phyloP scores from a whole-genome alignment of 2,329 filamentous ascomycete genomes.

The Periconia sp. region DNA sequence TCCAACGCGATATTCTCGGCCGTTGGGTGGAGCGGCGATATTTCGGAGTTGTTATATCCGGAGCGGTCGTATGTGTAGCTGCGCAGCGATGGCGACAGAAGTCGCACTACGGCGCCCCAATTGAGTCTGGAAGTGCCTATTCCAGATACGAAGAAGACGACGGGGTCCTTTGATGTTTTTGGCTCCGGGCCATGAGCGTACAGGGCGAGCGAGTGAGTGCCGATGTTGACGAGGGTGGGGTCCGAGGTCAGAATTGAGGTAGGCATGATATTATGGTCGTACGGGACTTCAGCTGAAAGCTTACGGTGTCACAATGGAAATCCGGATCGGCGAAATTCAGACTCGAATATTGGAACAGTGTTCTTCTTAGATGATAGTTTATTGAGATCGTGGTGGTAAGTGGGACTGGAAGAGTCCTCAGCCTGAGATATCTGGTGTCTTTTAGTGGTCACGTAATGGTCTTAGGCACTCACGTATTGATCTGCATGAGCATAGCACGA shows the following conservation, averaged over 20 bases:
- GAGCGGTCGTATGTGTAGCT: constrained; percentile 24
- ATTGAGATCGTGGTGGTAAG: too few relatives aligned
- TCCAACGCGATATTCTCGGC: constrained; percentile 18
- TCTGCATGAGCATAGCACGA: too few relatives aligned
- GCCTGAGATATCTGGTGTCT: too few relatives aligned
- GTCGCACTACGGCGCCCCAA: constrained; percentile 16
- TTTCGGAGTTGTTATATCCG: constrained; percentile 16
- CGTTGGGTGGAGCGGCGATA: constrained; percentile 14
- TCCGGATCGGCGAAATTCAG: too few relatives aligned
- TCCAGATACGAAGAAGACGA: constrained; percentile 12
- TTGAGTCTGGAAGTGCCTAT: constrained; percentile 11
- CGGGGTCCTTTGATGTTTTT: constrained; percentile 9
- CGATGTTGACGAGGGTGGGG: constrained; percentile 10
- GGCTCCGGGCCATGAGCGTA: constrained; percentile 10
- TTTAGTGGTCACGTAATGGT: too few relatives aligned
- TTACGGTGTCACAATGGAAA: too few relatives aligned
- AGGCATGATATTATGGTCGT: background rate
- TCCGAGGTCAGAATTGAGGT: constrained; percentile 5
- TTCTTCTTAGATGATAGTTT: too few relatives aligned
- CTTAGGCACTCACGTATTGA: too few relatives aligned
- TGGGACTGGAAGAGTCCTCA: too few relatives aligned
- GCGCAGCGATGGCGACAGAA: constrained; percentile 11
- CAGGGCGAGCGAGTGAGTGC: constrained; percentile 11
- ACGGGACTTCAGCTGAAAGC: too few relatives aligned
- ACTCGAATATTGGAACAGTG: too few relatives aligned